Conservation (phyloP, 257 asterid genomes). For the Solanum megistacrolobum region DNA sequence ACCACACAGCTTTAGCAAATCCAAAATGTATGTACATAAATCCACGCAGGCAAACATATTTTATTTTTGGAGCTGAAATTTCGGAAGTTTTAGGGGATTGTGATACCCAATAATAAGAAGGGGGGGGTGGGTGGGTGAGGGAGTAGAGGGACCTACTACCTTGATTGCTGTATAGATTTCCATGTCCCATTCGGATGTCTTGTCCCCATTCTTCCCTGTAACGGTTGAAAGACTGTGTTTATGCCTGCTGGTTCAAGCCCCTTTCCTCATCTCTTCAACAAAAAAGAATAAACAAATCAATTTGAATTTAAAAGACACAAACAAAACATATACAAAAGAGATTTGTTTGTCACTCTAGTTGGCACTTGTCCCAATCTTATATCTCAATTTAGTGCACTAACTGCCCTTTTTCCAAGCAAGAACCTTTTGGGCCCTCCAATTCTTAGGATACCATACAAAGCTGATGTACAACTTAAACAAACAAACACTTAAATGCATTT, state of each 20-base stretch:
- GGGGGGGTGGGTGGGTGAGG: background rate
- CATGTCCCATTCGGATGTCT: constrained; percentile 11
- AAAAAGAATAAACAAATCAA: background rate
- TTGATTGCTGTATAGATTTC: constrained; percentile 18
- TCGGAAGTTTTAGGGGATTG: constrained; percentile 5
- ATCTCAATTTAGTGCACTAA: background rate
- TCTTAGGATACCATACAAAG: background rate
- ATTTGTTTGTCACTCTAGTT: background rate
- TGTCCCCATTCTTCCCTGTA: background rate
- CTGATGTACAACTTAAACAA: background rate
- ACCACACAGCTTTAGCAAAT: background rate
- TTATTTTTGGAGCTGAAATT: background rate
- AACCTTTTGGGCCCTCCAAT: background rate
- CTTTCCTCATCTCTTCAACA: background rate
- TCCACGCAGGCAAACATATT: background rate
- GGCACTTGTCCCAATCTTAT: background rate
- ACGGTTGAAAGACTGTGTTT: background rate
- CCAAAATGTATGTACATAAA: background rate
- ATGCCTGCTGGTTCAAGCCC: constrained; percentile 5
- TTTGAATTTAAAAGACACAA: background rate
- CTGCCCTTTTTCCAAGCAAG: background rate
- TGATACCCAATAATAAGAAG: background rate
- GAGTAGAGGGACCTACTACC: constrained; percentile 1
- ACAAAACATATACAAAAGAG: background rate
- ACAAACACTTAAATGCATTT: background rate